Evolutionary conservation across 257 asterid species (phyloP).

Genomic region (Solanum chmielewskii): DNA sequence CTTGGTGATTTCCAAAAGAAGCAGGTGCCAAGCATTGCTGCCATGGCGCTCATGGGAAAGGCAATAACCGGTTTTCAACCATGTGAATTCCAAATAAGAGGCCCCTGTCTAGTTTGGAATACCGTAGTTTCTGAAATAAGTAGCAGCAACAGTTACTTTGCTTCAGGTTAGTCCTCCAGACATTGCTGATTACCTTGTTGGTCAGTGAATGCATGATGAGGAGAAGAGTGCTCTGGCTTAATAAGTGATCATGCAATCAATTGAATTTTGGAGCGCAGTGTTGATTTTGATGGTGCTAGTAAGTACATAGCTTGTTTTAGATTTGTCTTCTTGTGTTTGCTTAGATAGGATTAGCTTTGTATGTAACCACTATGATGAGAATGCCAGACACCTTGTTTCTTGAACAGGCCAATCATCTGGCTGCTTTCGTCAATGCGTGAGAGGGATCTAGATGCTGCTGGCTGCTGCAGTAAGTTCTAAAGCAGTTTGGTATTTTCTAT

Average conservation of each 20-base stretch:
- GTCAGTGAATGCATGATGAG: background rate
- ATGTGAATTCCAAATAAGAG: conserved; percentile 39
- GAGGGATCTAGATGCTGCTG: background rate
- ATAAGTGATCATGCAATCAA: background rate
- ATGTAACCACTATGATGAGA: background rate
- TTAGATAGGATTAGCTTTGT: background rate
- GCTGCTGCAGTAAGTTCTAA: background rate
- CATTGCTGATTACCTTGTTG: background rate
- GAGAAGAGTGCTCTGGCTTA: background rate
- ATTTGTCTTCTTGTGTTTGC: background rate
- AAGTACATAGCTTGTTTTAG: background rate
- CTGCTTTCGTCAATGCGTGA: background rate
- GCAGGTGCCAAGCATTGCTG: conserved; percentile 75
- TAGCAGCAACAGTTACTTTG: background rate
- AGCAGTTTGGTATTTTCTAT: background rate
- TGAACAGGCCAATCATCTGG: background rate
- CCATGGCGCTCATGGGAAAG: conserved; percentile 76
- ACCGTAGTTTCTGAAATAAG: conserved; percentile 16
- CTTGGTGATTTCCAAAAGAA: conserved; percentile 28
- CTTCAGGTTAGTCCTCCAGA: background rate
- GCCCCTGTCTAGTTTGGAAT: conserved; percentile 55
- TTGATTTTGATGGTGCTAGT: background rate
- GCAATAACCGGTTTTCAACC: conserved; percentile 37
- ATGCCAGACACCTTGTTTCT: background rate
- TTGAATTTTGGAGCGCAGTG: background rate